A percentile compares a stretch with the other conserved stretches of the same genome.
phyloP scores from a whole-genome alignment of 495 filamentous ascomycete genomes.

The Cudoniella acicularis region DNA sequence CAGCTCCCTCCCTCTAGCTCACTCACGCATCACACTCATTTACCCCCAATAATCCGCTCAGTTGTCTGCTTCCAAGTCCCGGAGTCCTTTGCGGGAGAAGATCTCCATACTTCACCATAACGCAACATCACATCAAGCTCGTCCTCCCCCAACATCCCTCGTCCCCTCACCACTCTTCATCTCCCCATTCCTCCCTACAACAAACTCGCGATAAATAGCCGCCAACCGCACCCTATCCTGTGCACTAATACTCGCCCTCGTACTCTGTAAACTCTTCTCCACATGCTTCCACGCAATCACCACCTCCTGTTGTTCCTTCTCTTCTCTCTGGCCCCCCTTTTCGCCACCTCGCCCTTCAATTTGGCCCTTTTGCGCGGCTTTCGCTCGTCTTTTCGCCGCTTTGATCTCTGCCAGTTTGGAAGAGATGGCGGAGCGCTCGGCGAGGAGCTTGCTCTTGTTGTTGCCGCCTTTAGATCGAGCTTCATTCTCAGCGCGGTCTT shows the following conservation, averaged over 20 bases:
- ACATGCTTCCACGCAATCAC: constrained; percentile 86
- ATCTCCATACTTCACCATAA: too few species aligned
- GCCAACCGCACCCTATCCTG: constrained; percentile 70
- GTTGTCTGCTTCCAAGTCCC: too few species aligned
- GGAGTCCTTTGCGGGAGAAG: too few species aligned
- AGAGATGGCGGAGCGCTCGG: constrained; percentile 67
- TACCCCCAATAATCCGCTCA: too few species aligned
- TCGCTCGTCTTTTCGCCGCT: constrained; percentile 56
- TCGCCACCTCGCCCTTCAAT: background rate
- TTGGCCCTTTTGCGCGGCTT: constrained; percentile 1
- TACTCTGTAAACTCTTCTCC: constrained; percentile 67
- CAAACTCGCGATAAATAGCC: constrained; percentile 87
- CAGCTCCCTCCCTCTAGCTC: too few species aligned
- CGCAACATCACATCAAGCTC: constrained; percentile 51
- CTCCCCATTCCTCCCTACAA: constrained; percentile 85
- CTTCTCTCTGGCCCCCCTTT: constrained; percentile 18
- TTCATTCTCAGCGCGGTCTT: constrained; percentile 39
- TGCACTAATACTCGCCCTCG: constrained; percentile 74
- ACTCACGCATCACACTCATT: too few species aligned
- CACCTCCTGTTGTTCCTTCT: constrained; percentile 59
- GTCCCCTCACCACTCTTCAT: constrained; percentile 88
- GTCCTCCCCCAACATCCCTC: constrained; percentile 89
- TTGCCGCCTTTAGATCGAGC: constrained; percentile 31
- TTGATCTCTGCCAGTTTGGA: constrained; percentile 74
- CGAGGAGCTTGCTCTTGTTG: constrained; percentile 47